Evolutionary conservation across 495 filamentous ascomycete species (phyloP).

Genomic region (Aspergillus indologenus): DNA sequence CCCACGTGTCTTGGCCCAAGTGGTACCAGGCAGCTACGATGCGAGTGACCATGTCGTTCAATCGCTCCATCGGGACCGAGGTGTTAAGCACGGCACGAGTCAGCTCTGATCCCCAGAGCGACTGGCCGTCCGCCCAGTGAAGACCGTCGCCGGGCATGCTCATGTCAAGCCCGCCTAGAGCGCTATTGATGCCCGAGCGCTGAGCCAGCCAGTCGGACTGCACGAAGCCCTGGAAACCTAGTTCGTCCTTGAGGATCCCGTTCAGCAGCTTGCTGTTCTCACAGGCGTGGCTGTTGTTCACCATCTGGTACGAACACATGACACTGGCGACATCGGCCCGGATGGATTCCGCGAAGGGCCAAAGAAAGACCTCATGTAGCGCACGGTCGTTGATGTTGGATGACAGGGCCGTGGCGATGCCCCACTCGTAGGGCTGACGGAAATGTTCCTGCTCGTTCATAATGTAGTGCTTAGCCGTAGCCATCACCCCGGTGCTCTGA

Average conservation of each 20-base stretch:
- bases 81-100: conserved; percentile 77
- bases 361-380: conserved; percentile 80
- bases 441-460: conserved; percentile 90
- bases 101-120: conserved; percentile 77
- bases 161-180: conserved; percentile 87
- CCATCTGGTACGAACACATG: conserved; percentile 87
- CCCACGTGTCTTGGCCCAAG: conserved; percentile 73
- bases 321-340: conserved; percentile 82
- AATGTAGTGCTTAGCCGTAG: conserved; percentile 79
- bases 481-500: conserved; percentile 75
- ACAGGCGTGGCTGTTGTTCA: conserved; percentile 90
- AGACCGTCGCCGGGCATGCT: conserved; percentile 92
- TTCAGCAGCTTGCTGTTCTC: conserved; percentile 91
- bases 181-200: conserved; percentile 72
- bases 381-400: conserved; percentile 81
- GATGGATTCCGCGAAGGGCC: conserved; percentile 86
- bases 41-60: conserved; percentile 92
- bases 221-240: conserved; percentile 93
- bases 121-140: conserved; percentile 69
- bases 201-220: conserved; percentile 94
- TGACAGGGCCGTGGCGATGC: conserved; percentile 67
- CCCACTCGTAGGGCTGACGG: conserved; percentile 72
- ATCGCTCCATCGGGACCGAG: conserved; percentile 72
- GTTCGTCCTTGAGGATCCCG: conserved; percentile 88
- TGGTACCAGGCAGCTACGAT: conserved; percentile 94